Base-by-base conservation (phyloP, 1,284 basidiomycete species). In the Peniophora sp. region DNA sequence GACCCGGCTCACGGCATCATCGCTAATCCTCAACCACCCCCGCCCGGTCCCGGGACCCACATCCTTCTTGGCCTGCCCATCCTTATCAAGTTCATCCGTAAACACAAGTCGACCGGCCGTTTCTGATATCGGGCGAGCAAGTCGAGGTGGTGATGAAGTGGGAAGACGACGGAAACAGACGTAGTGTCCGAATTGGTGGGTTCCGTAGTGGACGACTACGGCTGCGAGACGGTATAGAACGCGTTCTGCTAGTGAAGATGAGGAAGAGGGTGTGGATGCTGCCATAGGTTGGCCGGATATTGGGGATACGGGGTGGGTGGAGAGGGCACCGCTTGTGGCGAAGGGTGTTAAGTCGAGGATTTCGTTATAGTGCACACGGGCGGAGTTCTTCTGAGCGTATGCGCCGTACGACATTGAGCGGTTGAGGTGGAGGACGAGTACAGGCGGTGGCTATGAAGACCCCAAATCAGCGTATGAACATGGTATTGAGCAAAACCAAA, bases 141-240 rank as follows among this genome's bases (percentile, higher is more conserved):
- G n/a, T 5, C 38, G 16, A 16, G 38, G 38, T 5, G 38, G 67
- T 23, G 56, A 60, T 3, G 66, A 60, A 8, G 60, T 58, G 0
- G 92, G 92, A 65, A 86, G 87, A 36, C 93, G 74, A n/a, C 93
- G 75, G 64, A 83, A 94, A 56, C 89, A 91, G 55, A 96, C 79
- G 63, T 94, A 97, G 65, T 97, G 94, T 1, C 94, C 93, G 61
- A 88, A 94, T 5, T 83, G 85, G 61, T 95, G 92, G 53, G 83
- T 81, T 17, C 93, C 93, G 63, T 85, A 93, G 68, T 97, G 93
- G 59, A 92, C 90, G 9, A 97, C 91, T 24, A 90, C 81, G 10
- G 89, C 82, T 2, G 83, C 68, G 24, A 97, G 78, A 35, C 89
- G 79, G 65, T 96, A 97, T 34, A 93, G 70, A 11, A 79, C 82